phyloP scores from a whole-genome alignment of 139 green algal genomes.

The Trebouxia sp. region DNA sequence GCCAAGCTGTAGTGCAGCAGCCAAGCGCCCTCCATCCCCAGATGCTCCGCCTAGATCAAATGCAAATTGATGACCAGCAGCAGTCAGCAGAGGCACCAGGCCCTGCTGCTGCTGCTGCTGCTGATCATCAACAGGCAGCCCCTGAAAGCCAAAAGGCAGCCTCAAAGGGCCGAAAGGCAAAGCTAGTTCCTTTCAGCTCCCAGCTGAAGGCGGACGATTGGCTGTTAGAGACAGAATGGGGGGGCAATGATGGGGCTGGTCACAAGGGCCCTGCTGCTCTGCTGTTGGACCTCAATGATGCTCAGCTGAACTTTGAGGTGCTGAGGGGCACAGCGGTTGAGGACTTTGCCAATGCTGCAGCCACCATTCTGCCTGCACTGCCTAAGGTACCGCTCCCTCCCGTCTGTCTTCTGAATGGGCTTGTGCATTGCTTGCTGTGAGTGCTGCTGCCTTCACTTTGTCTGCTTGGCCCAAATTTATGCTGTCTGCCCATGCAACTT shows the following conservation, averaged over 20 bases:
- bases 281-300: conserved; percentile 43
- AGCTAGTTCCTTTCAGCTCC: conserved; percentile 1
- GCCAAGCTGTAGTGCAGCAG: not conserved
- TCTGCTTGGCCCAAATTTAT: too few relatives aligned
- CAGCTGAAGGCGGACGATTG: conserved; percentile 17
- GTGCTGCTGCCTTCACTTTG: not conserved
- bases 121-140: not conserved
- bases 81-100: conserved; percentile 13
- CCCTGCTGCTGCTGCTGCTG: conserved; percentile 24
- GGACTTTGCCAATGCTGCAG: not conserved
- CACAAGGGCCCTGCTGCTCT: not conserved
- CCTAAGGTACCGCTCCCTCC: conserved; percentile 31
- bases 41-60: not conserved
- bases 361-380: conserved; percentile 20
- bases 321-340: not conserved
- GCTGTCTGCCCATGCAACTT: too few relatives aligned
- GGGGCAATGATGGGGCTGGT: too few relatives aligned
- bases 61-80: not conserved
- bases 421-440: not conserved
- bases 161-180: conserved; percentile 2
- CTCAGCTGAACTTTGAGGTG: conserved; percentile 36
- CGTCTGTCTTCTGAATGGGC: not conserved
- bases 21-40: not conserved
- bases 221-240: conserved; percentile 2
- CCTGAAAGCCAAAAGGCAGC: not conserved